Evolutionary conservation across 1,139 yeast genomes (phyloP), one percentile per base, ranked within the genome.

Genomic region (Kodamaea sp.): DNA sequence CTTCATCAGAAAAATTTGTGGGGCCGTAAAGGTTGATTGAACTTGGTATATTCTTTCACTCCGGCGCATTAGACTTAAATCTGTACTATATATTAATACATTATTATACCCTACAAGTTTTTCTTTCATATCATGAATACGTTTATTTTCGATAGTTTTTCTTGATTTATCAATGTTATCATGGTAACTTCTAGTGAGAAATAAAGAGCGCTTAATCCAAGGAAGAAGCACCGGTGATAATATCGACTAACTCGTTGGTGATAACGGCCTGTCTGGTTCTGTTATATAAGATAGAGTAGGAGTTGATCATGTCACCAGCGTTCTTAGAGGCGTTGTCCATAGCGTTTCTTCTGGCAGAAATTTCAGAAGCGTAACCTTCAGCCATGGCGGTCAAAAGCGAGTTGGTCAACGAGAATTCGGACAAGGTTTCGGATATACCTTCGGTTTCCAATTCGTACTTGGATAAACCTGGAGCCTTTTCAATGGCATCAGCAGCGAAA

Each of bases 181-280:
- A 15, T 27, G n/a, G 16, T 14, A 24, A 24, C 8, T 15, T 24
- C 15, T 16, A 19, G 8, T 9, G 15, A 20, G 15, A 20, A 10
- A 18, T 24, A 30, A 24, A 30, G 33, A 30, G 20, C 12, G 36
- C 32, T 40, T 85, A 92, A 74, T 86, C 96, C 76, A 92, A 83
- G 44, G 97, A 88, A 48, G 97, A 87, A 61, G 97, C 98, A 88
- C 98, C 98, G 61, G 98, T 92, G 69, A 92, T 92, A 64, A 92
- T 92, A 75, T 92, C 98, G 61, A 92, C 97, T 82, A 92, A 78
- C 78, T 92, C 98, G 80, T 92, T 92, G 74, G 98, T 92, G 63
- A 92, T 92, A 65, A 90, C 98, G 57, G 98, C 98, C 80, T 92
- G 98, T 84, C 98, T 90, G 65, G 97, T 87, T 82, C 98, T 90